These are phyloP conservation scores for Lophium mytilinum DNA, from an alignment of 495 filamentous ascomycete species.

Conservation along the genomic window DNA sequence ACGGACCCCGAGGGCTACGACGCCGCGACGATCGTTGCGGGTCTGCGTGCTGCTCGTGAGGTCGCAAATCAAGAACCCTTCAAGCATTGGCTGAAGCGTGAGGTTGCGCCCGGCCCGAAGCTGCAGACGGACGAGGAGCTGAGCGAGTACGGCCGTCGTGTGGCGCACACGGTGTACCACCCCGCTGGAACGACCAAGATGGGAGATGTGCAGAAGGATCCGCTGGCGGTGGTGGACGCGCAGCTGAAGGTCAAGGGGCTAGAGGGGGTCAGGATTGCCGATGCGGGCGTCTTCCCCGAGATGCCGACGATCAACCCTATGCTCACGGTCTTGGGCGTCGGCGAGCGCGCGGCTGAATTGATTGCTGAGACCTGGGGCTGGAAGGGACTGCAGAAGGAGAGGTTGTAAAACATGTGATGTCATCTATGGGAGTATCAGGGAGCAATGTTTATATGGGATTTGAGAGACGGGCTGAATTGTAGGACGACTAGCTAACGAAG, in stretches of 20 bases:
- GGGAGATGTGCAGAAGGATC: conserved; percentile 58
- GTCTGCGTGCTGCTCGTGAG: conserved; percentile 61
- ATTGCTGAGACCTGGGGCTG: conserved; percentile 55
- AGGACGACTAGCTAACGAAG: too few species aligned
- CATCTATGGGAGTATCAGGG: neutral
- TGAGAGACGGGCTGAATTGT: too few species aligned
- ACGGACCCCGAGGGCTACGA: conserved; percentile 79
- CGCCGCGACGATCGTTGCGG: conserved; percentile 71
- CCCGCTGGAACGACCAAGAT: conserved; percentile 83
- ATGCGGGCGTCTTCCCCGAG: conserved; percentile 61
- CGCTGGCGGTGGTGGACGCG: conserved; percentile 57
- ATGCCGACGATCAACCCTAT: conserved; percentile 62
- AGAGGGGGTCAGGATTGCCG: conserved; percentile 53
- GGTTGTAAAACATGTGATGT: conserved; percentile 10
- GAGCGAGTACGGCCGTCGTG: conserved; percentile 63
- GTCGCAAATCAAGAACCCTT: conserved; percentile 65
- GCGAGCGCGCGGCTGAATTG: conserved; percentile 56
- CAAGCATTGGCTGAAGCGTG: conserved; percentile 68
- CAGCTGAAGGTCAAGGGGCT: conserved; percentile 49
- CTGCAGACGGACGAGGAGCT: conserved; percentile 63
- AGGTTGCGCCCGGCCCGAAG: conserved; percentile 66
- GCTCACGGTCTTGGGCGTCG: conserved; percentile 57
- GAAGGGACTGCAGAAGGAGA: conserved; percentile 43
- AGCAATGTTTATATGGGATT: too few species aligned
- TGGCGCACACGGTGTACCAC: conserved; percentile 80